Conservation (phyloP, 2,329 filamentous ascomycete genomes). For the Fusarium avenaceum region DNA sequence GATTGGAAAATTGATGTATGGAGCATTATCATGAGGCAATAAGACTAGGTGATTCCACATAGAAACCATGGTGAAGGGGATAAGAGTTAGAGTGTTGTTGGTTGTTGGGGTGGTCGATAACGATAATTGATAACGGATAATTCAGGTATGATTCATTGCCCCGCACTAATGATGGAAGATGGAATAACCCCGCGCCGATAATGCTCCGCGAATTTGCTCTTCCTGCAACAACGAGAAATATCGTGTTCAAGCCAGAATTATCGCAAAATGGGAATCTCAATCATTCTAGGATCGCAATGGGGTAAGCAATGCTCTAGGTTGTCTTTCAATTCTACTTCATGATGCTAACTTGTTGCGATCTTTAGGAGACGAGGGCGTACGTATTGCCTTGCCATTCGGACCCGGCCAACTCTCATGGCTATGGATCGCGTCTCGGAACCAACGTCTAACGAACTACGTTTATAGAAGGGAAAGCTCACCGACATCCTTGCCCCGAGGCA, state of each 20-base stretch:
- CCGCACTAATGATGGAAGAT: conserved; percentile 12
- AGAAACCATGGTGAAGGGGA: background rate
- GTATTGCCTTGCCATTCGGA: conserved; percentile 4
- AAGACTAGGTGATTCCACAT: background rate
- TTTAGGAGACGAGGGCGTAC: conserved; percentile 21
- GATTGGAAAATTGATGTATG: background rate
- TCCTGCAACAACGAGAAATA: conserved; percentile 22
- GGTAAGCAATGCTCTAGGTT: background rate
- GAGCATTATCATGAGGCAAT: background rate
- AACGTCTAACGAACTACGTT: conserved; percentile 5
- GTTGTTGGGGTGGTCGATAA: background rate
- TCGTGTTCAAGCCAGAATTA: conserved; percentile 16
- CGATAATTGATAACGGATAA: background rate
- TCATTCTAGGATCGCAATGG: conserved; percentile 25
- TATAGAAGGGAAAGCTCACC: conserved; percentile 29
- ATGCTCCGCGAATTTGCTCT: conserved; percentile 20
- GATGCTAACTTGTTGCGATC: conserved; percentile 4
- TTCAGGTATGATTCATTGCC: conserved; percentile 9
- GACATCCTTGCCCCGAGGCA: conserved; percentile 28
- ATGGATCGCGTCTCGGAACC: background rate
- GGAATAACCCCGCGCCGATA: conserved; percentile 13
- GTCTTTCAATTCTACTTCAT: background rate
- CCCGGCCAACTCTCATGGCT: background rate
- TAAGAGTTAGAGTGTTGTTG: background rate
- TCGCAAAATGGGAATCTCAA: conserved; percentile 19